Conservation (phyloP, 768 basidiomycete species). For the Steccherinum ochraceum region DNA sequence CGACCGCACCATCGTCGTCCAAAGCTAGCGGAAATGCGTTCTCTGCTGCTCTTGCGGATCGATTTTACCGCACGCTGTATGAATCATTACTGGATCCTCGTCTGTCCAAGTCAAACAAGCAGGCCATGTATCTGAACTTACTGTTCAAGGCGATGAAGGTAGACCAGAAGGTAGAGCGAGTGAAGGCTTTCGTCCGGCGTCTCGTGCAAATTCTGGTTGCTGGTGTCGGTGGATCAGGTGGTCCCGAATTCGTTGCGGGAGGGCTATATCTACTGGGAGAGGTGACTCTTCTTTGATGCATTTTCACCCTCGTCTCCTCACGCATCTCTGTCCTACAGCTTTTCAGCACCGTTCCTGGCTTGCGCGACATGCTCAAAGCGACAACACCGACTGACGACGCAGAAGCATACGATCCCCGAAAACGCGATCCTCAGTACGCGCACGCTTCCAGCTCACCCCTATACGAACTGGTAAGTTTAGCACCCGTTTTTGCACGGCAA, state of each 20-base stretch:
- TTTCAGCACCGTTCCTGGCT: constrained; percentile 40
- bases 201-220: constrained; percentile 74
- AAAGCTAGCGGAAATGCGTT: constrained; percentile 30
- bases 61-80: constrained; percentile 83
- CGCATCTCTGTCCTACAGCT: constrained; percentile 28
- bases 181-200: constrained; percentile 76
- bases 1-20: constrained; percentile 30
- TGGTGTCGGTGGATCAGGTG: constrained; percentile 53
- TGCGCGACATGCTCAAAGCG: constrained; percentile 39
- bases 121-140: constrained; percentile 95
- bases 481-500: background rate
- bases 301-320: background rate
- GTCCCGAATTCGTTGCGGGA: constrained; percentile 84
- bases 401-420: constrained; percentile 71
- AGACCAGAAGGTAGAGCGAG: constrained; percentile 50
- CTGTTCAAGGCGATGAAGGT: constrained; percentile 86
- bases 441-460: constrained; percentile 74
- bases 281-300: constrained; percentile 36
- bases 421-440: constrained; percentile 85
- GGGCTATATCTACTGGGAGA: constrained; percentile 85
- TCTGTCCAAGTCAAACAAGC: constrained; percentile 78
- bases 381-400: constrained; percentile 16
- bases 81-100: constrained; percentile 82
- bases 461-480: constrained; percentile 77
- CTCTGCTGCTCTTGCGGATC: constrained; percentile 47